Percentiles rank a stretch among this genome's conserved stretches.
phyloP scores from a whole-genome alignment of 176 grass and related monocot species.

The Avena insularis region DNA sequence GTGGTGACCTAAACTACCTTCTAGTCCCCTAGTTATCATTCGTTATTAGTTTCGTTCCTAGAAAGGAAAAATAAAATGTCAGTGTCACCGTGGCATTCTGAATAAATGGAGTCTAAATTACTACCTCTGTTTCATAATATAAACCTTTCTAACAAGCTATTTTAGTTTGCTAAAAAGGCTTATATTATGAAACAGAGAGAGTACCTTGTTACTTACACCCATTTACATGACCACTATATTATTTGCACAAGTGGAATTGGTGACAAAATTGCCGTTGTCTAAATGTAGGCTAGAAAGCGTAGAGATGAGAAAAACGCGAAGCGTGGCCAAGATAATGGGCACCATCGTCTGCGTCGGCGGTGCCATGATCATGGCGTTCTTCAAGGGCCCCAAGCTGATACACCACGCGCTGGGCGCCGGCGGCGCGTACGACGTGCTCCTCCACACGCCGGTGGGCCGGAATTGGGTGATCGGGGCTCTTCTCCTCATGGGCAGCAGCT shows the following conservation, averaged over 20 bases:
- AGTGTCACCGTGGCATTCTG: background rate
- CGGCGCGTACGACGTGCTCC: constrained; percentile 4
- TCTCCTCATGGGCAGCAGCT: constrained; percentile 59
- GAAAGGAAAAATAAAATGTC: background rate
- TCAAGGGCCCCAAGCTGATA: constrained; percentile 68
- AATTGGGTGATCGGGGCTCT: constrained; percentile 52
- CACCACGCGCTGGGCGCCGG: background rate
- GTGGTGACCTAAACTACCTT: background rate
- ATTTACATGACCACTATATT: no score
- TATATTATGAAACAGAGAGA: no score
- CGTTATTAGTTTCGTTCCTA: background rate
- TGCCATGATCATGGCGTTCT: constrained; percentile 67
- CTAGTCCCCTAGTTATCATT: no score
- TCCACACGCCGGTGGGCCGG: background rate
- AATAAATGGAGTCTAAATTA: no score
- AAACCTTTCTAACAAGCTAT: no score
- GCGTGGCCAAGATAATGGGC: constrained; percentile 71
- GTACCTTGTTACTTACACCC: no score
- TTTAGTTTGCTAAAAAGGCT: no score
- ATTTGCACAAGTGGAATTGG: no score
- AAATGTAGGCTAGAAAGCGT: constrained; percentile 54
- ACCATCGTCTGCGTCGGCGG: constrained; percentile 62
- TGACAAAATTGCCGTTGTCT: background rate
- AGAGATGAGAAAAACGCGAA: constrained; percentile 46
- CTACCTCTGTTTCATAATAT: no score